phyloP scores from a whole-genome alignment of 805 yeast genomes.

The Myxozyma lipomycoides region DNA sequence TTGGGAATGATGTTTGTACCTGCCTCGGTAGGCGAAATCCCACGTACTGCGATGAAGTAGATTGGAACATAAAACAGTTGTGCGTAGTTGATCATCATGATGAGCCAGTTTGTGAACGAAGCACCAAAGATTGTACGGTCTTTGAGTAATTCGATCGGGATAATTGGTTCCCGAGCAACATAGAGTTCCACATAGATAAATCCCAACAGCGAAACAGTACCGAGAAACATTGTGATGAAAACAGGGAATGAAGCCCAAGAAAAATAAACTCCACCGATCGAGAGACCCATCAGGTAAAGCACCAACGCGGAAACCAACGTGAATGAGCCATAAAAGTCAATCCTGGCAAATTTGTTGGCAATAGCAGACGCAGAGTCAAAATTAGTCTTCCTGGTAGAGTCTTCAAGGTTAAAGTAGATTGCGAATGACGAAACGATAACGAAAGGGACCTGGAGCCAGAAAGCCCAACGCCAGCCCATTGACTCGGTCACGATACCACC shows the following conservation, averaged over 20 bases:
- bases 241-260: conserved; percentile 47
- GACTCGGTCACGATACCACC: conserved; percentile 44
- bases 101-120: conserved; percentile 65
- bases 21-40: conserved; percentile 50
- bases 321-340: conserved; percentile 63
- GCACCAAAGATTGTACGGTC: conserved; percentile 61
- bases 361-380: conserved; percentile 45
- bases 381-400: conserved; percentile 33
- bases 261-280: conserved; percentile 59
- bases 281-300: conserved; percentile 58
- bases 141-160: conserved; percentile 55
- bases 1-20: conserved; percentile 52
- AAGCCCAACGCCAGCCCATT: conserved; percentile 52
- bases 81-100: conserved; percentile 64
- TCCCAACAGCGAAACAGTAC: conserved; percentile 36
- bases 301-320: conserved; percentile 56
- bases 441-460: conserved; percentile 31
- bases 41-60: conserved; percentile 54
- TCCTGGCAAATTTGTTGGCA: conserved; percentile 42
- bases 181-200: conserved; percentile 53
- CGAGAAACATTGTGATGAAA: conserved; percentile 35
- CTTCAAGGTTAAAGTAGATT: conserved; percentile 55
- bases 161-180: conserved; percentile 58
- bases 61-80: conserved; percentile 68
- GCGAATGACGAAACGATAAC: conserved; percentile 68